Evolutionary conservation across 2,329 filamentous ascomycete genomes (phyloP), one percentile per base, ranked within the genome.

Genomic region (Fusarium burgessii): DNA sequence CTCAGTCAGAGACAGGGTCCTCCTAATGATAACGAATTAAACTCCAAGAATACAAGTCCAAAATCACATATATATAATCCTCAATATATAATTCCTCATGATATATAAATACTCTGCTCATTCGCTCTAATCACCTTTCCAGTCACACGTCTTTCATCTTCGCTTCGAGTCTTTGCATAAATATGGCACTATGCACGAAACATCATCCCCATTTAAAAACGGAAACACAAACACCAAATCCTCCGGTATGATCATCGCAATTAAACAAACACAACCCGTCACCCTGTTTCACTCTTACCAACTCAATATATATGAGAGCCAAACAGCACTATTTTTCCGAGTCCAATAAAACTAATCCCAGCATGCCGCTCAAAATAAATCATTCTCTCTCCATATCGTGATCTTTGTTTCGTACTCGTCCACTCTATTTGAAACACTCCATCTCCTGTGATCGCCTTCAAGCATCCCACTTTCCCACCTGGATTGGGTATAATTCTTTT

Each of bases 381-480:
- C 58, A 38, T 35, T 29, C 27, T 32, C 51, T 55, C 36, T 25
- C 50, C 54, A 38, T 58, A 23, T 59, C n/a, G 46, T 56, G 60
- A 70, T 62, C 65, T 42, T 51, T 57, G 57, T 64, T 50, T 70
- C 55, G 60, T 60, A 35, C 59, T 62, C 58, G 32, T 68, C 36
- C 49, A 70, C 62, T 76, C 64, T 58, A 75, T 66, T 62, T 75
- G 73, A 75, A 75, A 75, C 73, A 56, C 64, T 57, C 56, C 61
- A 49, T 66, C 68, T 59, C 67, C 49, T 55, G 35, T 70, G 68
- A 71, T 70, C 56, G 54, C 38, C 59, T 69, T 43, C 40, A n/a
- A 47, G 38, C 41, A 35, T 45, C 36, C 51, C 55, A 51, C 59
- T 60, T 57, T 11, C 43, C 38, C 51, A 27, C 45, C 55, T 35